Evolutionary conservation across 225 moss, liverwort and hornwort species (phyloP).

Genomic region (Anthoceros angustus): DNA sequence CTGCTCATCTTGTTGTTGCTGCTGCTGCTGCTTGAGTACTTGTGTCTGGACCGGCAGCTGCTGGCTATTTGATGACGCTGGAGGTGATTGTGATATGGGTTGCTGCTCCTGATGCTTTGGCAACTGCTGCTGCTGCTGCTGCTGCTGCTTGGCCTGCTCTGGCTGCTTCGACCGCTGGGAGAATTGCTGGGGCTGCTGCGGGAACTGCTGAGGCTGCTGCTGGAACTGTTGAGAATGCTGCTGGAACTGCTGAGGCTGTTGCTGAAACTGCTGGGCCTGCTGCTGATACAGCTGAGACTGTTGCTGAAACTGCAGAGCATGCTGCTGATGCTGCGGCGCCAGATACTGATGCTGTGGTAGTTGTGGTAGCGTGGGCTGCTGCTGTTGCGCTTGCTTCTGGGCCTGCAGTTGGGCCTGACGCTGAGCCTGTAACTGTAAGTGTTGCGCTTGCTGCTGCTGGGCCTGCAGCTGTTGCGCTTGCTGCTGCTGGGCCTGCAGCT

Average conservation of each 20-base stretch:
- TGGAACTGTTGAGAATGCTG: neutral
- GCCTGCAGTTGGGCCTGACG: neutral
- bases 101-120: neutral
- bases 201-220: neutral
- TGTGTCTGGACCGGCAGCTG: neutral
- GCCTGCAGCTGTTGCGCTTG: neutral
- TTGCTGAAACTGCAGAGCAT: neutral
- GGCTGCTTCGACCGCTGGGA: neutral
- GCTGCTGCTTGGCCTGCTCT: neutral
- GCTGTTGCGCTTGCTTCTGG: neutral
- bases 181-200: neutral
- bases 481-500: neutral
- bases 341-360: neutral
- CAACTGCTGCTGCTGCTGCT: slow-evolving; percentile 2
- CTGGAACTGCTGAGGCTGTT: neutral
- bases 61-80: neutral
- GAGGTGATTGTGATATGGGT: neutral
- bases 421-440: neutral
- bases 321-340: neutral
- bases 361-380: neutral
- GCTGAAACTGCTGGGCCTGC: neutral
- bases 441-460: slow-evolving; percentile 1
- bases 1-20: slow-evolving; percentile 30
- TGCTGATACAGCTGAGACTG: neutral
- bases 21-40: neutral